phyloP scores from a whole-genome alignment of 805 yeast species.

The Suhomyces sp. region DNA sequence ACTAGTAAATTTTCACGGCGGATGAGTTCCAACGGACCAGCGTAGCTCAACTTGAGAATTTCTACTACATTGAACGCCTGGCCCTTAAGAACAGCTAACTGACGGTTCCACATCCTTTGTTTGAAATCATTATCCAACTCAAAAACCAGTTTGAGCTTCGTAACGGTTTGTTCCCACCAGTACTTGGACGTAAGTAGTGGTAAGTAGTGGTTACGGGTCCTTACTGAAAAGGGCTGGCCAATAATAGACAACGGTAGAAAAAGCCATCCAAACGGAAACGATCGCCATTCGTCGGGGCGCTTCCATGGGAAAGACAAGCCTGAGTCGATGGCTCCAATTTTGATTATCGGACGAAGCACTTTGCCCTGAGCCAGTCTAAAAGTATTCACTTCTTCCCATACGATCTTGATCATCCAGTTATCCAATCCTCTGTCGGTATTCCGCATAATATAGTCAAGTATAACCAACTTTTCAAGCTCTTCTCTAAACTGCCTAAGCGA shows the following conservation, averaged over 20 bases:
- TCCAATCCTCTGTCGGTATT: constrained; percentile 74
- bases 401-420: constrained; percentile 71
- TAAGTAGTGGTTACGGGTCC: constrained; percentile 54
- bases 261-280: constrained; percentile 78
- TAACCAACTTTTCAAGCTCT: constrained; percentile 66
- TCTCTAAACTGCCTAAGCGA: constrained; percentile 50
- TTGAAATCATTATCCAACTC: constrained; percentile 59
- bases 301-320: constrained; percentile 79
- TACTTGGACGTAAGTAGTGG: constrained; percentile 54
- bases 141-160: constrained; percentile 46
- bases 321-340: constrained; percentile 71
- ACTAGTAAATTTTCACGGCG: constrained; percentile 55
- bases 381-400: constrained; percentile 29
- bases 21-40: constrained; percentile 67
- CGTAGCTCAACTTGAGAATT: constrained; percentile 50
- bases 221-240: constrained; percentile 62
- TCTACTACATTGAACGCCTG: constrained; percentile 77
- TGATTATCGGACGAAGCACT: constrained; percentile 35
- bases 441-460: constrained; percentile 67
- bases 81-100: constrained; percentile 69
- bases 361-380: constrained; percentile 5
- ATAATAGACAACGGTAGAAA: constrained; percentile 60
- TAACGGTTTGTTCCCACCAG: constrained; percentile 70
- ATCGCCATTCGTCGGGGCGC: constrained; percentile 79
- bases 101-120: constrained; percentile 63